Base-by-base conservation (phyloP, 805 yeast genomes). In the Kodamaea lidongshanica region DNA sequence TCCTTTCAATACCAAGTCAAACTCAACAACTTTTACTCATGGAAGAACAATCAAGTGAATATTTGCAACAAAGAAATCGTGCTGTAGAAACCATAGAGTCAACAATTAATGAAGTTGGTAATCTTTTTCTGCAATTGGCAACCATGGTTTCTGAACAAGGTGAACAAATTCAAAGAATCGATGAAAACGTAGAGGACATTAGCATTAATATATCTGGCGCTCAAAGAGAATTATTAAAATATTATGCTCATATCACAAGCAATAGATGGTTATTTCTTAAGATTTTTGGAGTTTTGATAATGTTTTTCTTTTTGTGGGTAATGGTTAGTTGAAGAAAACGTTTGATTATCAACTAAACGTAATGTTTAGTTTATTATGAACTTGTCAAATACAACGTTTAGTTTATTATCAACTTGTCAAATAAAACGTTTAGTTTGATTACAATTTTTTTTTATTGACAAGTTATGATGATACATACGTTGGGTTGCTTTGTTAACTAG, bases 141-240 rank as follows among this genome's bases (percentile, higher is more conserved):
- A 81, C 94, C 1, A 89, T 92, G 97, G 96, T 92, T 6, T 87
- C 84, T 39, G 97, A 92, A 55, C 98, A 92, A 58, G 89, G 97
- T 23, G 98, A 92, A 46, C 83, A 82, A 10, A 89, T 92, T 34
- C 97, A 89, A 56, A 68, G 97, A 50, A 92, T 92, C 40, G 98
- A 92, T 58, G 84, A 78, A 33, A 88, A 92, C 50, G 94, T 94
- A 5, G 96, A 88, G 44, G 97, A 92, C 48, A 86, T 89, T 32
- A 77, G 85, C 46, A 54, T 89, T 51, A 92, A 88, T 53, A 88
- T 92, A 10, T 62, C 72, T 16, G 97, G 97, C 2, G 98, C 98
- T 0, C 97, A 92, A 54, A 65, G 96, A 38, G 97, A 92, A 54
- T 68, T 92, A 41, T 63, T 89, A 44, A 89, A 87, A 55, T 92